Percentiles rank a stretch among this genome's conserved stretches.
Conservation (phyloP, 768 basidiomycete species). For the Lactarius hengduanensis region DNA sequence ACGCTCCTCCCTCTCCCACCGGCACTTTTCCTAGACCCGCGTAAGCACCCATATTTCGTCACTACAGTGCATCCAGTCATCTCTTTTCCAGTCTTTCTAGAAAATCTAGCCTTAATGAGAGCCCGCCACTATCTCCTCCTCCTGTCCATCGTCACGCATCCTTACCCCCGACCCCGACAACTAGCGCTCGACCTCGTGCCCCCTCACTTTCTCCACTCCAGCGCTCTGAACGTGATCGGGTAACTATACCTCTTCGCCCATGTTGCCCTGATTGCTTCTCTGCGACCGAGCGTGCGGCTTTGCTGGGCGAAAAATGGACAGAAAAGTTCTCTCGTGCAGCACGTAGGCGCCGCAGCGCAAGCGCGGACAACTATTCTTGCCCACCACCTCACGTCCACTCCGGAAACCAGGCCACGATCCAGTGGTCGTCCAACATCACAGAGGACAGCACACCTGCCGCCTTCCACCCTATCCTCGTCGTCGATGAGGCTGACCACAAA, state of each 20-base stretch:
- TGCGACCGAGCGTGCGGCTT: slow-evolving; percentile 55
- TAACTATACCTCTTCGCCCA: slow-evolving; percentile 66
- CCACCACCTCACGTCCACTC: slow-evolving; percentile 22
- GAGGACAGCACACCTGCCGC: slow-evolving; percentile 29
- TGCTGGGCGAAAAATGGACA: slow-evolving; percentile 57
- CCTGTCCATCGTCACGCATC: slow-evolving; percentile 48
- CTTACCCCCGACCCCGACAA: neutral
- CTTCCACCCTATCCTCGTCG: slow-evolving; percentile 16
- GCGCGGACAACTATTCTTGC: slow-evolving; percentile 30
- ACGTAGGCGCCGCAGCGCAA: slow-evolving; percentile 49
- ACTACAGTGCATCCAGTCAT: neutral
- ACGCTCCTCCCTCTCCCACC: slow-evolving; percentile 46
- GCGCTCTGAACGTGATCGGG: slow-evolving; percentile 34
- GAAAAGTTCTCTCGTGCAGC: slow-evolving; percentile 66
- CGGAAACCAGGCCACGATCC: slow-evolving; percentile 24
- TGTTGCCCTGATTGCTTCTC: slow-evolving; percentile 66
- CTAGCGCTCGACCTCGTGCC: slow-evolving; percentile 17
- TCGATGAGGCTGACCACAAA: slow-evolving; percentile 15
- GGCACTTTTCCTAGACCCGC: slow-evolving; percentile 13
- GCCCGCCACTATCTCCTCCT: slow-evolving; percentile 41
- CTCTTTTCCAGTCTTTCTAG: slow-evolving; percentile 17
- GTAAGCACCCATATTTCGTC: slow-evolving; percentile 6
- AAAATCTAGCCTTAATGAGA: slow-evolving; percentile 15
- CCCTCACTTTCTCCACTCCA: slow-evolving; percentile 27
- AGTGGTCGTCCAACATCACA: slow-evolving; percentile 25